Conservation (phyloP, 129 eudicot genomes). For the Deinandra increscens region DNA sequence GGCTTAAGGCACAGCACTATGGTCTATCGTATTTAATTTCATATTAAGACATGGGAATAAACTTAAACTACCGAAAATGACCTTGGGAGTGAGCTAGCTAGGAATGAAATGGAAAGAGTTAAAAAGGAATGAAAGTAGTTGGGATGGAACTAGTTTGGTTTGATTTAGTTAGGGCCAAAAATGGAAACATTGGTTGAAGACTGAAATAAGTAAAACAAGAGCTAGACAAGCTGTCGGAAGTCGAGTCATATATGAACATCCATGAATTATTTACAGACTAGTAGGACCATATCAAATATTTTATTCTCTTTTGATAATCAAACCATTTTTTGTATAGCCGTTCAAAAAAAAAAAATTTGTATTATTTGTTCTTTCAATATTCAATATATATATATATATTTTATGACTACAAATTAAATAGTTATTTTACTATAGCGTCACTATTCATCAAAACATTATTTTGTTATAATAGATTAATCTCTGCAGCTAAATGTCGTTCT, state of each 20-base stretch:
- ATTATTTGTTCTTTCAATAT: too few relatives aligned
- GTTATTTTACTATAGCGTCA: too few relatives aligned
- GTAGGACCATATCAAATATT: background rate
- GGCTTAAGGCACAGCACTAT: too few relatives aligned
- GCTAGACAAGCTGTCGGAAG: constrained; percentile 10
- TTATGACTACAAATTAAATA: too few relatives aligned
- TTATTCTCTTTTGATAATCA: background rate
- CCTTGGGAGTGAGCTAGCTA: background rate
- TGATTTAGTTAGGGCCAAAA: constrained; percentile 3
- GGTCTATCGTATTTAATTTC: too few relatives aligned
- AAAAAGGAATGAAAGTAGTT: constrained; percentile 16
- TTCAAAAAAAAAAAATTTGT: too few relatives aligned
- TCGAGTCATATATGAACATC: too few relatives aligned
- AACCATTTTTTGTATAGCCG: background rate
- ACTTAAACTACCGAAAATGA: background rate
- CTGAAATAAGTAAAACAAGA: constrained; percentile 9
- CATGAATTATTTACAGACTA: background rate
- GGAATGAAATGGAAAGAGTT: background rate
- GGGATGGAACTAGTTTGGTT: constrained; percentile 30
- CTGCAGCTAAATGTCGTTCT: too few relatives aligned
- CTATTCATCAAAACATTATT: too few relatives aligned
- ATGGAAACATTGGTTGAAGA: constrained; percentile 25
- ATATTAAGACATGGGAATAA: too few relatives aligned
- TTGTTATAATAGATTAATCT: too few relatives aligned
- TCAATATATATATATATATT: too few relatives aligned